These are phyloP conservation scores for Daedaleopsis sinensis DNA, from an alignment of 768 basidiomycete genomes.

Conservation along the genomic window DNA sequence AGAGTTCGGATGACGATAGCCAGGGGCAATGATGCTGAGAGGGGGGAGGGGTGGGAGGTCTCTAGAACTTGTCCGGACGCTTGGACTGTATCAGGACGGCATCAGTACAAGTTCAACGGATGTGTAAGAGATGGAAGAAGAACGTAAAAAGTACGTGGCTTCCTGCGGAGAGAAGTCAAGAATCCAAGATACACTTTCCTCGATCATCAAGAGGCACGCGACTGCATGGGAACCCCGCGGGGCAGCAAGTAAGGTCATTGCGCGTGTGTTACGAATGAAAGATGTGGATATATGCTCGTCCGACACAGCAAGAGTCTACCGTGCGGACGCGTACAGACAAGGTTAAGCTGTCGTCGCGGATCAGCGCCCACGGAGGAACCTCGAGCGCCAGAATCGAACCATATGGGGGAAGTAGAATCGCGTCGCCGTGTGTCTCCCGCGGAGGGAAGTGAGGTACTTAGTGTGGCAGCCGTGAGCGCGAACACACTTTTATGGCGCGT, in stretches of 20 bases:
- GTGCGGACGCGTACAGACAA: no score
- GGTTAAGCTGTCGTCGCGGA: no score
- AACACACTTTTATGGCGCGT: background rate
- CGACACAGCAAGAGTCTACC: background rate
- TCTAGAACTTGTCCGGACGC: background rate
- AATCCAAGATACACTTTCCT: background rate
- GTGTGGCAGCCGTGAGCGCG: background rate
- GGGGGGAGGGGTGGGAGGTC: slow-evolving; percentile 26
- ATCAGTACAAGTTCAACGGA: background rate
- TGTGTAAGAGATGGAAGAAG: background rate
- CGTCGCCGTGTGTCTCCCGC: no score
- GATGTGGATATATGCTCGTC: background rate
- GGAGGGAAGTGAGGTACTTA: background rate
- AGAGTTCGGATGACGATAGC: slow-evolving; percentile 35
- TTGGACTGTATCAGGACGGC: background rate
- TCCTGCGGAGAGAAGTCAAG: background rate
- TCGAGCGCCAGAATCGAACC: background rate
- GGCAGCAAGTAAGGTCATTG: background rate
- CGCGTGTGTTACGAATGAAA: background rate
- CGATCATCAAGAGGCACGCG: background rate
- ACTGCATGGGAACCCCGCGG: background rate
- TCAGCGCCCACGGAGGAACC: no score
- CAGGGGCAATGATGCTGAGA: slow-evolving; percentile 37
- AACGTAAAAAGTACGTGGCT: background rate
- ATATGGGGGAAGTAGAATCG: background rate